Base-by-base conservation (phyloP, 2,329 filamentous ascomycete genomes). In the Colletotrichum orbiculare region DNA sequence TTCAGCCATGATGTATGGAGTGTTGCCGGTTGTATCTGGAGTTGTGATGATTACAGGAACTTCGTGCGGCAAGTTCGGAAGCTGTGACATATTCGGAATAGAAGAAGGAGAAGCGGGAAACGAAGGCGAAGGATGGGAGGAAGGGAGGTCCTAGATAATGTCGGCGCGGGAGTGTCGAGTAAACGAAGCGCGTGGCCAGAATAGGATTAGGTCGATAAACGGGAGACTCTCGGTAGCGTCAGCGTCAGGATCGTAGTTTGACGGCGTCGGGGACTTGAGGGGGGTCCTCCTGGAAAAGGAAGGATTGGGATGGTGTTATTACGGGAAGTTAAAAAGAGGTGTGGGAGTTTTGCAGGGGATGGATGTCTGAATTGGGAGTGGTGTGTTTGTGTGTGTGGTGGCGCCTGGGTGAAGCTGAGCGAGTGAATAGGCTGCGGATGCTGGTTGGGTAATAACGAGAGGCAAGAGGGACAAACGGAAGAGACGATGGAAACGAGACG, bases 1-100 rank as follows among this genome's bases (percentile, higher is more conserved):
- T 56, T 62, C 63, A 33, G 50, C 58, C 63, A 66, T 66, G 37
- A 38, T 57, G 58, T 63, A 37, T 13, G 47, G 46, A 35, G 62
- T 61, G 8, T 49, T 39, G 13, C 50, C 57, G 25, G 50, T 48
- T 45, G 61, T 41, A 57, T 42, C 17, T 2, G 52, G 41, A 17
- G 39, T 41, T 38, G 59, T 62, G n/a, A 55, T 62, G 50, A 65
- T 47, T 37, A 34, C 46, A 46, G 62, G 63, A 37, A 66, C 63
- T 50, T 66, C 46, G 53, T 43, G 34, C 15, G 39, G 12, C 41
- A 58, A 53, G 6, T 10, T 47, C 34, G 45, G 8, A 3, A 62
- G 35, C 35, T 65, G 45, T n/a, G 58, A 11, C 62, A 65, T 66
- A 35, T 15, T 45, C 43, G 48, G 41, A 47, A 42, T 41, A 5